Evolutionary conservation across 2,329 filamentous ascomycete genomes (phyloP).

Genomic region (Sporothrix globosa): DNA sequence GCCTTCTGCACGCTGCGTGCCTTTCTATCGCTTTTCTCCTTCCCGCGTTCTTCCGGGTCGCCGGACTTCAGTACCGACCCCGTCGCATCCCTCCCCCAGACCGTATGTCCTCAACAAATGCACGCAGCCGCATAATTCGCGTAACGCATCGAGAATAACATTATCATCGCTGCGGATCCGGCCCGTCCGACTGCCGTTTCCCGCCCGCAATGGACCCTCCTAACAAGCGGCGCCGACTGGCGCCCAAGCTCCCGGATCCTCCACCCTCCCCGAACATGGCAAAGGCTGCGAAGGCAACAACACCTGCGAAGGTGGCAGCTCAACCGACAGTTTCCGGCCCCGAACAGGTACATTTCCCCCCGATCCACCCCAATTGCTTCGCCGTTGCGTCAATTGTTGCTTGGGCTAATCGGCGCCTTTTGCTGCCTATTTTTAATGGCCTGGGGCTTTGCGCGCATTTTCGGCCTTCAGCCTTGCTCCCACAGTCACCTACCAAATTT

Average conservation of each 20-base stretch:
- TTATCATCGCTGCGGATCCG: conserved; percentile 4
- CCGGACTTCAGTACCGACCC: conserved; percentile 22
- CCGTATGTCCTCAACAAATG: conserved; percentile 30
- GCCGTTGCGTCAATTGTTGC: background rate
- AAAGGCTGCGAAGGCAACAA: background rate
- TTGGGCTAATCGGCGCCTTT: background rate
- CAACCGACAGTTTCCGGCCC: conserved; percentile 33
- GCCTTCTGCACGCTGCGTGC: background rate
- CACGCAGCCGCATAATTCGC: conserved; percentile 16
- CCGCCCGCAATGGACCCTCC: conserved; percentile 38
- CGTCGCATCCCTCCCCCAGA: conserved; percentile 24
- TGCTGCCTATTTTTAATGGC: background rate
- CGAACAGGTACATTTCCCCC: conserved; percentile 35
- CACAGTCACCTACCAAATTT: background rate
- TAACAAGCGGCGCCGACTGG: conserved; percentile 41
- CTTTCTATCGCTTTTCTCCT: background rate
- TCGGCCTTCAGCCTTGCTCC: conserved; percentile 4
- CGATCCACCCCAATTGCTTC: background rate
- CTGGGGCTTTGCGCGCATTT: conserved; percentile 20
- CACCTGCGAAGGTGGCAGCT: conserved; percentile 28
- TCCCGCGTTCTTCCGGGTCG: conserved; percentile 38
- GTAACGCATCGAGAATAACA: conserved; percentile 21
- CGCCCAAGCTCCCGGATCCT: conserved; percentile 40
- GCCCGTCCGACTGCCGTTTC: conserved; percentile 17
- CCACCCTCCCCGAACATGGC: conserved; percentile 30